A percentile compares a stretch with the other conserved stretches of the same genome.
Evolutionary conservation across 73 alveolate genomes (phyloP).

Genomic region (Loxodes magnus): DNA sequence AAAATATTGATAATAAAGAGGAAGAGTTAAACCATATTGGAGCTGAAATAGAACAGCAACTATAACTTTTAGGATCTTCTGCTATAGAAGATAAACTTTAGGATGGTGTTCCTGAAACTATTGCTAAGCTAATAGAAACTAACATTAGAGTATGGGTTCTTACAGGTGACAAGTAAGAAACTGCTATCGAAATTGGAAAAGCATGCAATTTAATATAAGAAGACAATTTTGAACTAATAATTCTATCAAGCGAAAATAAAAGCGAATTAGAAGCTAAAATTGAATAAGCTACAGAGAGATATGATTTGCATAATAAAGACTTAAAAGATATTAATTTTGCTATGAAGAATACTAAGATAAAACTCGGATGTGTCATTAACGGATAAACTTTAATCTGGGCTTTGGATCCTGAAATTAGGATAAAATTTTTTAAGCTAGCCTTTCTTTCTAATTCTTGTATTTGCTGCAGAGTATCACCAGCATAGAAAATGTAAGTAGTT

Average conservation of each 20-base stretch:
- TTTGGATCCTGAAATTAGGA: conserved; percentile 12
- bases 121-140: conserved; percentile 48
- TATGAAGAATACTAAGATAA: conserved; percentile 8
- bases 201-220: conserved; percentile 52
- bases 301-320: background rate
- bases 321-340: conserved; percentile 4
- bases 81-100: conserved; percentile 89
- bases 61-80: conserved; percentile 29
- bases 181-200: conserved; percentile 63
- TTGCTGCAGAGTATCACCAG: conserved; percentile 64
- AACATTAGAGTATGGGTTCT: conserved; percentile 76
- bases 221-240: conserved; percentile 20
- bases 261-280: conserved; percentile 30
- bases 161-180: conserved; percentile 80
- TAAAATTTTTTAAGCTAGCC: conserved; percentile 46
- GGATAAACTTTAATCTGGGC: conserved; percentile 45
- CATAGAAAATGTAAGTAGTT: conserved; percentile 57
- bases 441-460: conserved; percentile 46
- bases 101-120: conserved; percentile 82
- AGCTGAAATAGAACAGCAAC: conserved; percentile 34
- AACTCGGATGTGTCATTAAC: conserved; percentile 43
- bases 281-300: conserved; percentile 5
- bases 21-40: conserved; percentile 22
- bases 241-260: conserved; percentile 21
- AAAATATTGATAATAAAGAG: conserved; percentile 18